Evolutionary conservation across 108 stramenopile species (phyloP), one percentile per base, ranked within the genome.

Genomic region (Skeletonema grethae): DNA sequence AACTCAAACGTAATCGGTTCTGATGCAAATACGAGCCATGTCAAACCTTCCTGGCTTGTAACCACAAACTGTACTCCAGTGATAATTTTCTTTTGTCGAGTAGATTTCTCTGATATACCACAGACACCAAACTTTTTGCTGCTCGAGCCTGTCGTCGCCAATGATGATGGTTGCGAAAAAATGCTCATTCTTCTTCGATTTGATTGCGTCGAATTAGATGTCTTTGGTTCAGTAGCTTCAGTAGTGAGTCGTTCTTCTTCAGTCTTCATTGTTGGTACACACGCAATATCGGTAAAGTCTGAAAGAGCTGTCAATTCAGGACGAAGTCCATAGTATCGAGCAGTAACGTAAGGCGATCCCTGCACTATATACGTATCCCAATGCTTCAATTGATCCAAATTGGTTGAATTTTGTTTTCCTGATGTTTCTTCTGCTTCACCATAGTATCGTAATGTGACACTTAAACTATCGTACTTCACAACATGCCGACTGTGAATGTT

Each of bases 331-430:
- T 72, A 65, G 67, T 86, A 89, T 46, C 64, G 61, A 4, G 86
- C 66, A 12, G 94, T 92, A 10, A 91, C 57, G 70, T 95, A 95
- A 4, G 94, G 94, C 22, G 80, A 87, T 29, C 94, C 94, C 67
- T 90, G 94, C 8, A 95, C 91, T 22, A 95, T 82, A 43, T 88
- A 82, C 11, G 83, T 84, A 64, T 89, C 89, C 91, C 91, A 95
- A 62, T 75, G 70, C 22, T 70, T 55, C 62, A 16, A 36, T 20
- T 34, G 24, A 22, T 28, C 56, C 20, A 36, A 31, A 31, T 32
- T 45, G 11, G 28, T 50, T 7, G 55, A 34, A 15, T 46, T 69
- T 53, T 53, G 22, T 22, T 53, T 22, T 15, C 41, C 41, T 7
- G 50, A 53, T 10, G 22, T 53, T 35, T 53, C 57, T 16, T 72